phyloP scores from a whole-genome alignment of 768 basidiomycete species.

The Phaeotremella fagi region DNA sequence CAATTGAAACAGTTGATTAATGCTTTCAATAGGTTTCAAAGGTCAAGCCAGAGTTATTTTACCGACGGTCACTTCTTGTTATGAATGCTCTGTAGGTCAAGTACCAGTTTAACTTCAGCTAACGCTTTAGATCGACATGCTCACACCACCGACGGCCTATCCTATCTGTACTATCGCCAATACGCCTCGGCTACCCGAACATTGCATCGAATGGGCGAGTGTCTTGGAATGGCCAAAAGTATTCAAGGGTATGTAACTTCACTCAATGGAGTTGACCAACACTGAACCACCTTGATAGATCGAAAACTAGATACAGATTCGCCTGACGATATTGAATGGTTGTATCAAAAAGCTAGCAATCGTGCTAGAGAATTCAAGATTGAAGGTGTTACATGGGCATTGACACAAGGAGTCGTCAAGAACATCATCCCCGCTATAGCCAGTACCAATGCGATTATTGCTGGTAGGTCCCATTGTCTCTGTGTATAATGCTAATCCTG shows the following conservation, averaged over 20 bases:
- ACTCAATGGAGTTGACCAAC: no score
- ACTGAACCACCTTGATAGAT: constrained; percentile 54
- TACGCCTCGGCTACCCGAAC: constrained; percentile 94
- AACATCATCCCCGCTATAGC: constrained; percentile 99
- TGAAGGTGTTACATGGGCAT: constrained; percentile 94
- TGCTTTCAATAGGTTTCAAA: constrained; percentile 72
- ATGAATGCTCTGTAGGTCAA: constrained; percentile 72
- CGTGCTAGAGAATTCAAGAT: constrained; percentile 94
- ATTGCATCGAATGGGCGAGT: constrained; percentile 99
- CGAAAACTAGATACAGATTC: constrained; percentile 97
- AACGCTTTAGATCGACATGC: constrained; percentile 66
- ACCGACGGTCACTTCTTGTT: constrained; percentile 90
- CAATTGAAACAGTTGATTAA: background rate
- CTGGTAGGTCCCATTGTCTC: no score
- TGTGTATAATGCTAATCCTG: constrained; percentile 11
- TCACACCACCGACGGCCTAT: constrained; percentile 93
- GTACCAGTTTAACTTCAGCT: background rate
- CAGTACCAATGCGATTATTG: constrained; percentile 96
- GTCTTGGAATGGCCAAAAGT: constrained; percentile 97
- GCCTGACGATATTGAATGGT: constrained; percentile 92
- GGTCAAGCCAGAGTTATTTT: constrained; percentile 96
- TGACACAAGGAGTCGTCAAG: constrained; percentile 98
- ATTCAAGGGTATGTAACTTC: constrained; percentile 62
- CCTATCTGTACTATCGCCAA: constrained; percentile 99
- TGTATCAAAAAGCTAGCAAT: constrained; percentile 70